Base-by-base conservation (phyloP, 2,329 filamentous ascomycete genomes). In the Colletotrichum gloeosporioides region DNA sequence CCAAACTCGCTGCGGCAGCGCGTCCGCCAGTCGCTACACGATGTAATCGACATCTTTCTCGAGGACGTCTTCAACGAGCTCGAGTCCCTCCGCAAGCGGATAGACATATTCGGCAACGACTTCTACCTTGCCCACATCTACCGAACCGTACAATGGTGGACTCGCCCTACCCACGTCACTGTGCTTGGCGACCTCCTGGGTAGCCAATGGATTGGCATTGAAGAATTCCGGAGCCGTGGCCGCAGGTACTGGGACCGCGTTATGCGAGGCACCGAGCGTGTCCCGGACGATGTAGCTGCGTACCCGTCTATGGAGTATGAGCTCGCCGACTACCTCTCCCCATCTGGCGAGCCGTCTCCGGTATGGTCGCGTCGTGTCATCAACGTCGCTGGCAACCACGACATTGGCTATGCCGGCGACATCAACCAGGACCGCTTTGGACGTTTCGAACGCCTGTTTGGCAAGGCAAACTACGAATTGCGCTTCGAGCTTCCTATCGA, bases 341-440 rank as follows among this genome's bases (percentile, higher is more conserved):
- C 83, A 1, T 83, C 83, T 8, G 81, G 87, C 9, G 83, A 88
- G 65, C 72, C 66, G n/a, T 76, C 75, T 13, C 6, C 53, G 6
- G 86, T 87, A 8, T 99, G 97, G 97, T 85, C 89, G n/a, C 90
- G 88, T 55, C 91, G 94, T 71, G 89, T 98, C 78, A 95, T 99
- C 83, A 98, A 98, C 79, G 92, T 99, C 31, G 96, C 93, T 1
- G 97, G 97, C 2, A 99, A 99, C 82, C 97, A 99, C 83, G 97
- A 99, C 84, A 93, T 99, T 81, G 97, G 97, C 39, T 99, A 99
- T 83, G 95, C 96, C 0, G 97, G 97, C 4, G 97, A 99, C 84
- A 90, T 99, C 77, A 95, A 94, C 55, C 86, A 89, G n/a, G 89
- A 92, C 77, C 92, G 96, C 5, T 88, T 98, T 71, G 88, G 91